Evolutionary conservation across 768 basidiomycete genomes (phyloP).

Genomic region (Lactarius pseudohatsudake): DNA sequence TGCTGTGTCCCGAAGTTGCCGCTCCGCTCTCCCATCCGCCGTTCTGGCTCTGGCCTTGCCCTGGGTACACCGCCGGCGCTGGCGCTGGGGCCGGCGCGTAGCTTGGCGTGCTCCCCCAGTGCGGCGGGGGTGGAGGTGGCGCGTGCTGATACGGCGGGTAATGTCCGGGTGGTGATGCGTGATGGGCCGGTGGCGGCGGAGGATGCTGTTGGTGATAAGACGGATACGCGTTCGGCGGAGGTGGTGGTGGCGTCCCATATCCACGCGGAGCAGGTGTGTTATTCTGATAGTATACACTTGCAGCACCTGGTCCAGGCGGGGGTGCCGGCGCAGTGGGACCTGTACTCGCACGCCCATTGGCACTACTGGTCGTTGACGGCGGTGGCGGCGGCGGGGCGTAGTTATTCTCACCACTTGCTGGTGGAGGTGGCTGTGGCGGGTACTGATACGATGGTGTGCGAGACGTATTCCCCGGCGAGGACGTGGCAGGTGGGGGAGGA

Average conservation of each 20-base stretch:
- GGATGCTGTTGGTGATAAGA: constrained; percentile 18
- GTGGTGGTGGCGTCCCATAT: constrained; percentile 22
- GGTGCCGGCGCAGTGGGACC: constrained; percentile 19
- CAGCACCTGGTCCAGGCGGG: constrained; percentile 16
- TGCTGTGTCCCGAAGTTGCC: constrained; percentile 13
- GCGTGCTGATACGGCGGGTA: constrained; percentile 22
- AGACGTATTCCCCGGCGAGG: constrained; percentile 21
- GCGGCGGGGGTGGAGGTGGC: constrained; percentile 24
- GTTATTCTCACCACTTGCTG: constrained; percentile 11
- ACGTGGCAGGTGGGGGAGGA: constrained; percentile 21
- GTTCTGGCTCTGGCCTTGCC: constrained; percentile 8
- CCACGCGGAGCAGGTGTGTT: constrained; percentile 15
- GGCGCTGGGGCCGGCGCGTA: constrained; percentile 18
- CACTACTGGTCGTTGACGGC: constrained; percentile 6
- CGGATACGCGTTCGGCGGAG: constrained; percentile 18
- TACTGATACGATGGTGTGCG: constrained; percentile 23
- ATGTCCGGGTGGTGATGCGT: constrained; percentile 18
- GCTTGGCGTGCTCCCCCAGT: constrained; percentile 2
- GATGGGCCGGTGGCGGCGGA: constrained; percentile 22
- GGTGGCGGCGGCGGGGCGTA: constrained; percentile 15
- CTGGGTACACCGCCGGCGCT: constrained; percentile 16
- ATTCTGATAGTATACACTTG: constrained; percentile 25
- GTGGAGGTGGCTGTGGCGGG: constrained; percentile 16
- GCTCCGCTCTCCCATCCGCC: constrained; percentile 13
- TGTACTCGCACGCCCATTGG: constrained; percentile 21